Evolutionary conservation across 2,329 filamentous ascomycete species (phyloP), one percentile per base, ranked within the genome.

Genomic region (Xylariaceae sp.): DNA sequence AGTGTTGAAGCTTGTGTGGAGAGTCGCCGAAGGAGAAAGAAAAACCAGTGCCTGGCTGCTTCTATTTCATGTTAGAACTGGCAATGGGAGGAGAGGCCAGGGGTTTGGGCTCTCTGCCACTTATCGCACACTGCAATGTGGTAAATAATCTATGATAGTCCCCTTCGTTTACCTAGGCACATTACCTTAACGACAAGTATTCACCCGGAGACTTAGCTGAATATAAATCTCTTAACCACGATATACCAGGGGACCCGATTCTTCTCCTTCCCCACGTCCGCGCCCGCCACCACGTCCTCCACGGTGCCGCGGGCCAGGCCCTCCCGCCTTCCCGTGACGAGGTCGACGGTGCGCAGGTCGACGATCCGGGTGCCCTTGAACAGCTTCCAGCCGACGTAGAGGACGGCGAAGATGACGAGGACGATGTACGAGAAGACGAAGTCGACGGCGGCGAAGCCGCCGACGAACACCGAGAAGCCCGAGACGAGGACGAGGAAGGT

Each of bases 351-450:
- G 12, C 18, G 24, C 23, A 45, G 26, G 2, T 35, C 21, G 8
- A 53, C 41, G 3, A 53, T 22, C 29, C 44, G 49, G 2, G 49
- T 52, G 8, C 37, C 25, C 38, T 52, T 53, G n/a, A 48, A 19
- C 8, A 51, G 14, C 19, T 52, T 54, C 51, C 51, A 52, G 16
- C 40, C 44, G 3, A 54, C 10, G 27, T 45, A 54, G 2, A 54
- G 26, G 11, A 52, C 23, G 1, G 40, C 36, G 18, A 52, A 54
- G 13, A 52, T 45, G 16, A 44, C 44, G 11, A 52, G 29, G 2
- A 52, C 51, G 9, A 51, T 37, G 21, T 54, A 54, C 11, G 47
- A 45, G 21, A 51, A 47, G 13, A 52, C 46, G 15, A 54, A 54
- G 32, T 49, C 47, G 5, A 50, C 47, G 4, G 43, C 46, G 1